phyloP scores from a whole-genome alignment of 306 rosid genomes.

The Ochetophila trinervis region DNA sequence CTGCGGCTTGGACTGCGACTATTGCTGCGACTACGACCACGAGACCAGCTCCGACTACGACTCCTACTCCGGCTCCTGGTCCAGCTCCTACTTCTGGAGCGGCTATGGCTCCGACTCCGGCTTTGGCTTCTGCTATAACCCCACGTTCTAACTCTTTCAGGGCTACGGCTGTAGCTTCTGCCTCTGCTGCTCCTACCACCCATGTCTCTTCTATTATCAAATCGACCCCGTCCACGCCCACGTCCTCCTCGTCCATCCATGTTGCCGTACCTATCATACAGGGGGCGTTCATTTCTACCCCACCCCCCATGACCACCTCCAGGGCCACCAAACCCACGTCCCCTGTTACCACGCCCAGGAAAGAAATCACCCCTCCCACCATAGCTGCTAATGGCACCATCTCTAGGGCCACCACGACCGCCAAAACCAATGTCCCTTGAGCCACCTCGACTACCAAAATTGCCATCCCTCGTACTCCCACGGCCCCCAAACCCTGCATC shows the following conservation, averaged over 20 bases:
- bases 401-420: conserved; percentile 33
- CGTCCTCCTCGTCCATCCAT: conserved; percentile 77
- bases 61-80: conserved; percentile 61
- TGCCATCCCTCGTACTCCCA: conserved; percentile 46
- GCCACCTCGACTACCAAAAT: conserved; percentile 54
- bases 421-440: conserved; percentile 51
- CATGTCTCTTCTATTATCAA: conserved; percentile 69
- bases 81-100: conserved; percentile 50
- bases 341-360: conserved; percentile 72
- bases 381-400: conserved; percentile 33
- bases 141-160: conserved; percentile 94
- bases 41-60: conserved; percentile 38
- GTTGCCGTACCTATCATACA: conserved; percentile 51
- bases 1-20: conserved; percentile 43
- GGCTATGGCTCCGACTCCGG: conserved; percentile 39
- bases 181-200: conserved; percentile 56
- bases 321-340: conserved; percentile 74
- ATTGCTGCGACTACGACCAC: conserved; percentile 30
- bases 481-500: conserved; percentile 64
- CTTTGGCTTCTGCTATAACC: conserved; percentile 48
- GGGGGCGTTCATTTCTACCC: conserved; percentile 69
- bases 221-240: conserved; percentile 85
- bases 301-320: conserved; percentile 63
- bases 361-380: conserved; percentile 82
- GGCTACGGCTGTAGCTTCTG: conserved; percentile 82